A percentile compares a stretch with the other conserved stretches of the same genome.
phyloP scores from a whole-genome alignment of 1,139 yeast genomes.

The Taphrina wiesneri region DNA sequence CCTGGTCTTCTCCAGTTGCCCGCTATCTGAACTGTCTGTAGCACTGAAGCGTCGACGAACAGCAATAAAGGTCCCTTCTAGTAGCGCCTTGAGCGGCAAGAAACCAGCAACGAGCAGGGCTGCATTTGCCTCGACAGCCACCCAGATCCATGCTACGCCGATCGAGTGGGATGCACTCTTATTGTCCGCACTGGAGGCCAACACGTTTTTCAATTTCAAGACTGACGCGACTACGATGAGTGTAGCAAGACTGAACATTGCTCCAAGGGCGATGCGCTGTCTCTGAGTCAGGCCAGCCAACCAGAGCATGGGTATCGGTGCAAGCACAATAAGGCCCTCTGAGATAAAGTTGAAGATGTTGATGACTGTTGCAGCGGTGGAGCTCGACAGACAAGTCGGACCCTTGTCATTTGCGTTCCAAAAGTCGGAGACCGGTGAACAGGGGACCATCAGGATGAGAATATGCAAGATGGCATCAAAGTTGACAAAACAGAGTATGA shows the following conservation, averaged over 20 bases:
- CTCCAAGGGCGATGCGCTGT: slow-evolving; percentile 18
- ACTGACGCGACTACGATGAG: slow-evolving; percentile 31
- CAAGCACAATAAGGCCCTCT: slow-evolving; percentile 17
- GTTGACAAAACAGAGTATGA: slow-evolving; percentile 11
- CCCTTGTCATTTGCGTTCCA: slow-evolving; percentile 3
- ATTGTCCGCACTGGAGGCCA: not conserved
- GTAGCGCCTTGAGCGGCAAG: slow-evolving; percentile 26
- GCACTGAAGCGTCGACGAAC: slow-evolving; percentile 25
- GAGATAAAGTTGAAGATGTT: slow-evolving; percentile 24
- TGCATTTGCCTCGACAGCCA: slow-evolving; percentile 14
- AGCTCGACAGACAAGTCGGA: not conserved
- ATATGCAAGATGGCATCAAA: slow-evolving; percentile 19
- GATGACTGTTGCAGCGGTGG: slow-evolving; percentile 7
- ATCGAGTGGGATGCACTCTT: slow-evolving; percentile 3
- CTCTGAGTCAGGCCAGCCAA: slow-evolving; percentile 17
- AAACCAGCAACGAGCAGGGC: slow-evolving; percentile 31
- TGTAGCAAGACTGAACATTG: slow-evolving; percentile 29
- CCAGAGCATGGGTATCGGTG: slow-evolving; percentile 32
- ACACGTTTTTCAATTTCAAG: slow-evolving; percentile 20
- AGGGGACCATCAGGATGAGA: slow-evolving; percentile 14
- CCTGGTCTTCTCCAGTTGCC: not conserved
- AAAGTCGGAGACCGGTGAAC: slow-evolving; percentile 24
- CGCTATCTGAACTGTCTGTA: not conserved
- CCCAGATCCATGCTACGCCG: slow-evolving; percentile 28
- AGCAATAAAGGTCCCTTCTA: slow-evolving; percentile 14